Evolutionary conservation across 1,139 yeast species (phyloP), one percentile per base, ranked within the genome.

Genomic region (Pichia sp.): DNA sequence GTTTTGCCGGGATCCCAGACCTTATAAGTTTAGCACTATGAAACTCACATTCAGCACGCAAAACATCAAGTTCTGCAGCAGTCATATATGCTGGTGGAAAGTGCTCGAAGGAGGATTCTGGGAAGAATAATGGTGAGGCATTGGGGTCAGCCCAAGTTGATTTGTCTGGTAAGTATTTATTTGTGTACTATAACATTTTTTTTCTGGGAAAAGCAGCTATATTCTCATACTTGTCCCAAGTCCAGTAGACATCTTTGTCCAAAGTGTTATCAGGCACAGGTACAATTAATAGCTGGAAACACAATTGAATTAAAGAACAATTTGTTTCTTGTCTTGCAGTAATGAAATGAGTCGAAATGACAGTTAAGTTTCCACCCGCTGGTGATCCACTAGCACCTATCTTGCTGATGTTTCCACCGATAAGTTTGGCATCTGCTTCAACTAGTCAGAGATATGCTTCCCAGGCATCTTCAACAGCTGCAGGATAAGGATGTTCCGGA

Each of bases 211-310:
- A 65, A 56, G 75, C 79, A 3, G 79, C 71, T 22, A 78, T 73
- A 55, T 65, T 65, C 56, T 72, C 73, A 52, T 70, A 70, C 53
- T 74, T 75, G 44, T 64, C 65, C 75, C 76, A 75, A 0, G 79
- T 73, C 13, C 56, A 55, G 45, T 67, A 70, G 18, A 73, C 70
- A 26, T 70, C 71, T 2, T 67, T 64, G 13, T 70, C 69, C 16
- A 79, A 77, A 16, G 77, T 70, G 59, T 75, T 74, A 58, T 76
- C 80, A 34, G 76, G 73, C 28, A 76, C 80, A 1, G 80, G 80
- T 25, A 75, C 80, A 43, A 74, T 71, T 58, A 74, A 65, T 50
- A 75, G 60, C 59, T 76, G 81, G 54, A 71, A 70, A 41, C 61
- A 66, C 13, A 76, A 54, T 3, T 74, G 68, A 16, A 80, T 79